These are phyloP conservation scores for Flaveria linearis DNA, from an alignment of 129 eudicot genomes.

Conservation along the genomic window DNA sequence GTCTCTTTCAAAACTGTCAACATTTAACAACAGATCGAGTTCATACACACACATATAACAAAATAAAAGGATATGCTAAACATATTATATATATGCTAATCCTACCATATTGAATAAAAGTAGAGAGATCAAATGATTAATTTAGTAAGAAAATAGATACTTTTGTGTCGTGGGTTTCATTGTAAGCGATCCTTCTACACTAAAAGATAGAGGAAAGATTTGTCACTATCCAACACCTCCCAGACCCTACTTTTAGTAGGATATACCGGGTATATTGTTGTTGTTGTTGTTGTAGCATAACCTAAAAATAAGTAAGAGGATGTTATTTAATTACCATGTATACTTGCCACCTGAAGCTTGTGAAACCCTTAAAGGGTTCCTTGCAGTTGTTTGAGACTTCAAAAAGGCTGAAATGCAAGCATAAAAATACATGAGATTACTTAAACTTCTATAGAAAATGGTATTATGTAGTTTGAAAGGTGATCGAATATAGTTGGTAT, in stretches of 20 bases:
- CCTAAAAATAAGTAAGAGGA: neutral
- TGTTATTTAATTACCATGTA: constrained; percentile 57
- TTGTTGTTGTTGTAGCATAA: too few relatives aligned
- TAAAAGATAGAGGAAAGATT: too few relatives aligned
- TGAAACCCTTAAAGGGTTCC: constrained; percentile 68
- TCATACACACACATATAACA: neutral
- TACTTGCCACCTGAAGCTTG: constrained; percentile 59
- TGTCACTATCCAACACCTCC: too few relatives aligned
- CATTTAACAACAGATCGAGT: neutral
- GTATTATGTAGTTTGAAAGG: too few relatives aligned
- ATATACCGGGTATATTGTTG: too few relatives aligned
- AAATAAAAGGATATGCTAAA: neutral
- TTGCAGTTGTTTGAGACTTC: constrained; percentile 46
- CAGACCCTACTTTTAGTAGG: too few relatives aligned
- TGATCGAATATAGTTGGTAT: neutral
- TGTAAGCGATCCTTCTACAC: too few relatives aligned
- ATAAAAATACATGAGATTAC: neutral
- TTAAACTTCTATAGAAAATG: neutral
- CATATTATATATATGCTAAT: too few relatives aligned
- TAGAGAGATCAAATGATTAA: too few relatives aligned
- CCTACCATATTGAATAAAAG: too few relatives aligned
- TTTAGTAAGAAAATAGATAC: too few relatives aligned
- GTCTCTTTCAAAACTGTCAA: constrained; percentile 62
- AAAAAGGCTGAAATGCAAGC: constrained; percentile 52
- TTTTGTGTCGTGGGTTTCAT: too few relatives aligned